A percentile compares a stretch with the other conserved stretches of the same genome.
These are phyloP conservation scores for Hypomontagnella submonticulosa DNA, from an alignment of 495 filamentous ascomycete species.

Conservation along the genomic window DNA sequence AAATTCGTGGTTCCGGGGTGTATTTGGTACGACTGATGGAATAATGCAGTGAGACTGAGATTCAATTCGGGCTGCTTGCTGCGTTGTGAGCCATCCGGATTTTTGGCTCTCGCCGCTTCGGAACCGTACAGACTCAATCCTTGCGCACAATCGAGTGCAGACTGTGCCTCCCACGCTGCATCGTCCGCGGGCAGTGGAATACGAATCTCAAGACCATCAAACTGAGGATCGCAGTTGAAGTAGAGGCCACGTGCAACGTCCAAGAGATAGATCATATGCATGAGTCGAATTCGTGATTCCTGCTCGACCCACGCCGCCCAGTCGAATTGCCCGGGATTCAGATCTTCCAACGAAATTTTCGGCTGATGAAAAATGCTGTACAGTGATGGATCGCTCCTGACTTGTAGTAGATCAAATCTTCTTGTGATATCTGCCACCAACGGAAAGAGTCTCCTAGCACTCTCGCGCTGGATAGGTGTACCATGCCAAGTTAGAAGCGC, in stretches of 20 bases:
- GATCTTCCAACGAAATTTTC: conserved; percentile 50
- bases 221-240: conserved; percentile 68
- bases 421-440: conserved; percentile 63
- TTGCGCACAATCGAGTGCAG: conserved; percentile 65
- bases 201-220: conserved; percentile 66
- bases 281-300: conserved; percentile 70
- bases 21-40: conserved; percentile 63
- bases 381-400: conserved; percentile 49
- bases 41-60: conserved; percentile 63
- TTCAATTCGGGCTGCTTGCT: conserved; percentile 68
- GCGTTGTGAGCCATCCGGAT: conserved; percentile 67
- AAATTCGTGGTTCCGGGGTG: conserved; percentile 68
- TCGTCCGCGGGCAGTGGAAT: conserved; percentile 74
- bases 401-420: conserved; percentile 60
- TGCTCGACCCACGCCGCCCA: conserved; percentile 75
- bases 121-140: conserved; percentile 67
- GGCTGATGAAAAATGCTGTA: conserved; percentile 60
- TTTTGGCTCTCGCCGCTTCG: conserved; percentile 55
- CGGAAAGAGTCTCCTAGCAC: conserved; percentile 63
- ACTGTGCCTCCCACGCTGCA: conserved; percentile 71
- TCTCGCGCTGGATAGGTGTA: conserved; percentile 65
- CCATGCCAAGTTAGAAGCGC: conserved; percentile 73
- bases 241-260: conserved; percentile 71
- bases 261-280: conserved; percentile 68
- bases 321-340: conserved; percentile 57